These are phyloP conservation scores for Candida smagusa DNA, from an alignment of 1,139 yeast species.

Conservation along the genomic window DNA sequence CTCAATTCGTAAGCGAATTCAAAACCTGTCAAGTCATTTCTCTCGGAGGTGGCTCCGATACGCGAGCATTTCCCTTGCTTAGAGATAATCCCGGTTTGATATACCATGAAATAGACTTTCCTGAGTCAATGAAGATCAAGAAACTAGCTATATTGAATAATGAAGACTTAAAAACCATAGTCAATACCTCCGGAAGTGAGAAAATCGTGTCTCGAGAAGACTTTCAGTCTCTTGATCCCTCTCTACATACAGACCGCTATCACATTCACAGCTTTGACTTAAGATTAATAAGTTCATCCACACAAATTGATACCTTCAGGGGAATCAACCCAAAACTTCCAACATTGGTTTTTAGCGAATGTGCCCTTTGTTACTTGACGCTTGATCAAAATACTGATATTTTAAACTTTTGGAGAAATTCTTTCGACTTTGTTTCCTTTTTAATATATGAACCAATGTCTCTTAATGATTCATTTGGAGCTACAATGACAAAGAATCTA, in stretches of 20 bases:
- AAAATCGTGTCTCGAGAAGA: conserved; percentile 14
- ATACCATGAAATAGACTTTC: conserved; percentile 77
- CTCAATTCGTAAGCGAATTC: conserved; percentile 41
- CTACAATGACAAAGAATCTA: conserved; percentile 75
- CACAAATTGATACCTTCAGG: conserved; percentile 5
- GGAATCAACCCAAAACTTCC: conserved; percentile 43
- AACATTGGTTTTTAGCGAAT: conserved; percentile 79
- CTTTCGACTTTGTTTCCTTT: conserved; percentile 32
- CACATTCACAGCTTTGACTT: conserved; percentile 57
- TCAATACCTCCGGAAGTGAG: conserved; percentile 13
- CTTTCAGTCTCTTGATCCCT: conserved; percentile 22
- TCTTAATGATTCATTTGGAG: conserved; percentile 70
- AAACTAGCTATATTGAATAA: conserved; percentile 46
- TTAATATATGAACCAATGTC: conserved; percentile 87
- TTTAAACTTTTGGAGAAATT: conserved; percentile 36
- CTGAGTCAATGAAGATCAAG: conserved; percentile 59
- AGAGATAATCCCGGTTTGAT: conserved; percentile 23
- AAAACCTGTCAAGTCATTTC: conserved; percentile 62
- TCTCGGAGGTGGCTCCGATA: conserved; percentile 96
- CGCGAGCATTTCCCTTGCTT: conserved; percentile 61
- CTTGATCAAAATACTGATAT: conserved; percentile 55
- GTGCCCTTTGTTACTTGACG: conserved; percentile 80
- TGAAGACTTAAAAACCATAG: conserved; percentile 16
- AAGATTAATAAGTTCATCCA: conserved; percentile 24
- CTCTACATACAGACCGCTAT: conserved; percentile 45